A percentile compares a stretch with the other conserved stretches of the same genome.
Evolutionary conservation across 2,329 filamentous ascomycete genomes (phyloP).

Genomic region (Ophiostoma novo-ulmi): DNA sequence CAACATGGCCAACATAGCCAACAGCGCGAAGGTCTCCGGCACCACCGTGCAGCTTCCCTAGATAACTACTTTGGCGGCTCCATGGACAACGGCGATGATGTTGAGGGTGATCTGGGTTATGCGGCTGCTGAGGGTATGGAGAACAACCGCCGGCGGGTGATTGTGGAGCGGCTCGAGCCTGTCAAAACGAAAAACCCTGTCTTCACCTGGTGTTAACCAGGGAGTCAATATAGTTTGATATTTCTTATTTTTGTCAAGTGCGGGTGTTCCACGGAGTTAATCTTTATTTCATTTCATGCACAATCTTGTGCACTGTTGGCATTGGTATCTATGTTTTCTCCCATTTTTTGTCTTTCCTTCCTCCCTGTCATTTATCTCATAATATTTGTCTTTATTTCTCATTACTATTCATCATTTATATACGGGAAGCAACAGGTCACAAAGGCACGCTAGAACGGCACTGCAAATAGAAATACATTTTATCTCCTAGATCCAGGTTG

Average conservation of each 20-base stretch:
- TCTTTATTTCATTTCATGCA: background rate
- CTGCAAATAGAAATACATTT: background rate
- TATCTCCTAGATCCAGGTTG: background rate
- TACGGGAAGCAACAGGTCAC: background rate
- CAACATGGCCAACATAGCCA: background rate
- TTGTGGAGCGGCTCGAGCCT: constrained; percentile 91
- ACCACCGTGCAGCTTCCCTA: constrained; percentile 25
- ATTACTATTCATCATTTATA: background rate
- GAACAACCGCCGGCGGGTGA: constrained; percentile 84
- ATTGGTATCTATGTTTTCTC: background rate
- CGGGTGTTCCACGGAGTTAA: background rate
- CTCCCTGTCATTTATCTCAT: background rate
- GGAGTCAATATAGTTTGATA: background rate
- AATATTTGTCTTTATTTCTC: background rate
- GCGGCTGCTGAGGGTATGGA: constrained; percentile 92
- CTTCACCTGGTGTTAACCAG: constrained; percentile 83
- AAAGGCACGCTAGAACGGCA: background rate
- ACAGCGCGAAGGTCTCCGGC: background rate
- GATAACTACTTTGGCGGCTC: constrained; percentile 40
- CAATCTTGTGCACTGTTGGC: background rate
- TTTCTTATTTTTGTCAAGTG: background rate
- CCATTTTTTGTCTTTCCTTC: background rate
- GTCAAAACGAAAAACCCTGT: constrained; percentile 94
- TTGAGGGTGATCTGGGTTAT: constrained; percentile 90
- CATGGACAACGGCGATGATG: constrained; percentile 74